Percentiles rank a stretch among this genome's conserved stretches.
Conservation (phyloP, 2,329 filamentous ascomycete genomes). For the Aspergillus proliferans region DNA sequence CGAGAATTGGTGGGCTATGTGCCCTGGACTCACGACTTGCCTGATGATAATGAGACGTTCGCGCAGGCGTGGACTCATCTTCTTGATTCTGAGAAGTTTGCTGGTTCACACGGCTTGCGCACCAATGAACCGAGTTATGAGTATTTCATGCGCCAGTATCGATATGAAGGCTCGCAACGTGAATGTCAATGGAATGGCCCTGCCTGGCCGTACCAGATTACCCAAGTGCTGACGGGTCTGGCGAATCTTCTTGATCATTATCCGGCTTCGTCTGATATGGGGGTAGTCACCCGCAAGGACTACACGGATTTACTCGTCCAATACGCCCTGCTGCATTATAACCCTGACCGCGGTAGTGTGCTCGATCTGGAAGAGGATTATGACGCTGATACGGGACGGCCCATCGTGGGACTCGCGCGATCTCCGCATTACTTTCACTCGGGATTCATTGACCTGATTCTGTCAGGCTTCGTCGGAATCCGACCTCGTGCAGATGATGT, state of each 20-base stretch:
- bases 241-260: slow-evolving; percentile 42
- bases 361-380: slow-evolving; percentile 42
- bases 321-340: slow-evolving; percentile 39
- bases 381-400: slow-evolving; percentile 36
- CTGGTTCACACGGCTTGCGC: slow-evolving; percentile 32
- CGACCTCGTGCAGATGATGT: slow-evolving; percentile 33
- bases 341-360: slow-evolving; percentile 18
- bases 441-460: slow-evolving; percentile 37
- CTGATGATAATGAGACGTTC: slow-evolving; percentile 33
- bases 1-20: slow-evolving; percentile 41
- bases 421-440: slow-evolving; percentile 44
- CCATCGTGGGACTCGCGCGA: slow-evolving; percentile 38
- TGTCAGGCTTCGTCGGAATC: slow-evolving; percentile 39
- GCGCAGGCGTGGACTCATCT: slow-evolving; percentile 24
- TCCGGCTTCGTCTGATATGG: slow-evolving; percentile 16
- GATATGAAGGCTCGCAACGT: slow-evolving; percentile 27
- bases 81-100: slow-evolving; percentile 27
- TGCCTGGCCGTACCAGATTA: slow-evolving; percentile 41
- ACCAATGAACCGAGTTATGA: slow-evolving; percentile 41
- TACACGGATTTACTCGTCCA: slow-evolving; percentile 33
- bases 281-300: slow-evolving; percentile 18
- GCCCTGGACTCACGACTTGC: slow-evolving; percentile 40
- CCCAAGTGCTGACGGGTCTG: slow-evolving; percentile 35
- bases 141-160: slow-evolving; percentile 36
- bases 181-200: slow-evolving; percentile 45